Conservation (phyloP, 2,329 filamentous ascomycete genomes). For the Fusarium sp. region DNA sequence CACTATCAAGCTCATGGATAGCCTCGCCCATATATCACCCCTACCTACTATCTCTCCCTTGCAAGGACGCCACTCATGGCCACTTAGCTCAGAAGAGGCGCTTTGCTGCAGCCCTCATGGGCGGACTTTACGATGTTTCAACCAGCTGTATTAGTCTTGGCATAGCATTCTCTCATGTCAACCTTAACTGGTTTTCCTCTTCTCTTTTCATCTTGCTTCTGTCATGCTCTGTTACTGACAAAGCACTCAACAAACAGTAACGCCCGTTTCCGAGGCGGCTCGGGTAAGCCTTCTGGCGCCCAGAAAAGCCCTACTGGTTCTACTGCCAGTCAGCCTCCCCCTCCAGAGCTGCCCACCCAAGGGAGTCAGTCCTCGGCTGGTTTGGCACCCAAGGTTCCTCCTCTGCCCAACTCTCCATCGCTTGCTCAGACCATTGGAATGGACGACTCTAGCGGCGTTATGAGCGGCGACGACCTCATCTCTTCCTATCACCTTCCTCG, state of each 20-base stretch:
- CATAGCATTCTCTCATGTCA: constrained; percentile 39
- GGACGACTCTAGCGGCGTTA: constrained; percentile 66
- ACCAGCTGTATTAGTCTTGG: constrained; percentile 31
- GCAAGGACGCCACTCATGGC: constrained; percentile 25
- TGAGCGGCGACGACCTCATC: constrained; percentile 65
- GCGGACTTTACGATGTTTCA: constrained; percentile 36
- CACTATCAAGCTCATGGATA: constrained; percentile 13
- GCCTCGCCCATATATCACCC: constrained; percentile 15
- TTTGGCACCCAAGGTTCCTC: constrained; percentile 68
- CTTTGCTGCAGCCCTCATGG: constrained; percentile 31
- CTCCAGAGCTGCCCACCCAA: constrained; percentile 59
- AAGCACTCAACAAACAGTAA: constrained; percentile 55
- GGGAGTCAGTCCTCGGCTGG: constrained; percentile 63
- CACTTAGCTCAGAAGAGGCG: constrained; percentile 14
- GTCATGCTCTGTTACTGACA: constrained; percentile 41
- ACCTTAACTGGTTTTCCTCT: constrained; percentile 16
- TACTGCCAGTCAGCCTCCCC: constrained; percentile 60
- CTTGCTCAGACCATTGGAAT: constrained; percentile 75
- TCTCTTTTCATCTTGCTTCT: constrained; percentile 15
- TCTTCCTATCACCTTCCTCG: constrained; percentile 72
- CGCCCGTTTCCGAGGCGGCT: constrained; percentile 68
- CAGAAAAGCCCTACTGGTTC: constrained; percentile 64
- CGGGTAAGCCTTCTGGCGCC: constrained; percentile 61
- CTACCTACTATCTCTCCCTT: constrained; percentile 16
- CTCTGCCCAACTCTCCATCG: constrained; percentile 71